A percentile compares a stretch with the other conserved stretches of the same genome.
Conservation (phyloP, 768 basidiomycete genomes). For the Cystofilobasidium bisporidii region DNA sequence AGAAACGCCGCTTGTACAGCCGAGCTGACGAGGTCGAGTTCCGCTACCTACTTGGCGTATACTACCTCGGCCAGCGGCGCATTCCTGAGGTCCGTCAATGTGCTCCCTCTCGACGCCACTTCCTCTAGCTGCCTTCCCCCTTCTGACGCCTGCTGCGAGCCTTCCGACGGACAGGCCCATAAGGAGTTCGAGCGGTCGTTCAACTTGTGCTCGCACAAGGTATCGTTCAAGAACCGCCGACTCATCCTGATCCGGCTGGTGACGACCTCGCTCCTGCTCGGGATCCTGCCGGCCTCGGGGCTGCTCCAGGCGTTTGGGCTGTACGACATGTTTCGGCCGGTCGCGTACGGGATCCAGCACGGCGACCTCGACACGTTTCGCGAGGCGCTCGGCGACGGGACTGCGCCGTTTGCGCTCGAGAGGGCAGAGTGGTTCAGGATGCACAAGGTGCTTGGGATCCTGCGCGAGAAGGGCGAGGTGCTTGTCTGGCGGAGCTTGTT, state of each 20-base stretch:
- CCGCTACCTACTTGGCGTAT: conserved; percentile 16
- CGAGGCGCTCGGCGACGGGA: not conserved
- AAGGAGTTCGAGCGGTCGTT: conserved; percentile 22
- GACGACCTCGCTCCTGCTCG: conserved; percentile 19
- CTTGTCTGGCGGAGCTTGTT: conserved; percentile 22
- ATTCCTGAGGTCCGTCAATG: conserved; percentile 4
- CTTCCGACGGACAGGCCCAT: conserved; percentile 1
- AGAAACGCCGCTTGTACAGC: not conserved
- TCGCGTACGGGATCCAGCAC: conserved; percentile 15
- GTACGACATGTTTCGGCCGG: conserved; percentile 4
- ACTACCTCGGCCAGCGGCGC: conserved; percentile 5
- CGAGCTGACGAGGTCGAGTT: conserved; percentile 20
- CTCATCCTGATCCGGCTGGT: conserved; percentile 17
- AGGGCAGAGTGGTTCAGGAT: conserved; percentile 18
- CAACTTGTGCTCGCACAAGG: conserved; percentile 13
- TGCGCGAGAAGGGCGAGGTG: conserved; percentile 28
- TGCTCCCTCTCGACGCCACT: too few species aligned
- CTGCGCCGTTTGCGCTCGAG: not conserved
- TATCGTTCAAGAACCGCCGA: conserved; percentile 4
- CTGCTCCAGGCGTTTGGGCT: conserved; percentile 15
- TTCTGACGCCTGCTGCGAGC: not conserved
- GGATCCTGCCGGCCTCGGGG: not conserved
- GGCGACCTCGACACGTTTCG: conserved; percentile 7
- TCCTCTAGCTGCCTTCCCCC: too few species aligned
- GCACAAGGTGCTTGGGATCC: conserved; percentile 15